These are phyloP conservation scores for Priceomyces melissophilus DNA, from an alignment of 805 yeast species.

Conservation along the genomic window DNA sequence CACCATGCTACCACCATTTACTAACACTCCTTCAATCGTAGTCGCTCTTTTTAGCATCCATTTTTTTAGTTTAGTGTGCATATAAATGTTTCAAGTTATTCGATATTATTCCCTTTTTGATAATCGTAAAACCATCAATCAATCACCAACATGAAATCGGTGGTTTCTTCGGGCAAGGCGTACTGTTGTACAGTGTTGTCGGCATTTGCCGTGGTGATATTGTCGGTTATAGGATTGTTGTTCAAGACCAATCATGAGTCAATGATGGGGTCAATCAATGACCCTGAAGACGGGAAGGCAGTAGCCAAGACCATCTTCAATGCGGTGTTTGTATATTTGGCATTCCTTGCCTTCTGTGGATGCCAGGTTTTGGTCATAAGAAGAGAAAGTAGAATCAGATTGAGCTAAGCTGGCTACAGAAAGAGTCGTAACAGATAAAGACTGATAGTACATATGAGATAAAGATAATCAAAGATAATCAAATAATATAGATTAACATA, in stretches of 20 bases:
- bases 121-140: background rate
- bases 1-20: too few relatives aligned
- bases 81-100: background rate
- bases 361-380: slow-evolving; percentile 66
- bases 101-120: background rate
- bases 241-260: slow-evolving; percentile 82
- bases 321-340: slow-evolving; percentile 79
- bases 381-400: slow-evolving; percentile 62
- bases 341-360: slow-evolving; percentile 87
- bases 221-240: slow-evolving; percentile 78
- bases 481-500: too few relatives aligned
- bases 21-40: too few relatives aligned
- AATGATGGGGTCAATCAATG: slow-evolving; percentile 86
- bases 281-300: slow-evolving; percentile 90
- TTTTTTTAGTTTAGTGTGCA: background rate
- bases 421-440: too few relatives aligned
- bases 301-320: slow-evolving; percentile 89
- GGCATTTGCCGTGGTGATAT: slow-evolving; percentile 85
- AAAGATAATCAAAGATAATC: too few relatives aligned
- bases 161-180: slow-evolving; percentile 68
- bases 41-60: slow-evolving; percentile 2
- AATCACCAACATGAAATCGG: slow-evolving; percentile 34
- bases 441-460: too few relatives aligned
- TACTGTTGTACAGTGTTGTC: slow-evolving; percentile 94
- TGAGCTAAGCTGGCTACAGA: too few relatives aligned